Evolutionary conservation across 495 filamentous ascomycete genomes (phyloP).

Genomic region (Durotheca rogersii): DNA sequence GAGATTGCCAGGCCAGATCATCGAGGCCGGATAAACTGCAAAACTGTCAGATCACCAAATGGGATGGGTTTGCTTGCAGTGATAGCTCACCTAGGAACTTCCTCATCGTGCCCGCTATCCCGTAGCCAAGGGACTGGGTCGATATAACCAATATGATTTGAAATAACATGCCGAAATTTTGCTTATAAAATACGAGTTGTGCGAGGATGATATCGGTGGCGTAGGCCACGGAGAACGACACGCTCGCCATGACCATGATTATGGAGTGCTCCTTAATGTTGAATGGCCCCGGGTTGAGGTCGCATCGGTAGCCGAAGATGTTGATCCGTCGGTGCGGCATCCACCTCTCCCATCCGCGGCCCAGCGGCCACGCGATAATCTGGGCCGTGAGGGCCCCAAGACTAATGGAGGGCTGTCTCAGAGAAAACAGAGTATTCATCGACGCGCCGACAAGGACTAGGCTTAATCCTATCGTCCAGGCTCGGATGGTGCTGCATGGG

Average conservation of each 20-base stretch:
- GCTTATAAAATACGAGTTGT: conserved; percentile 63
- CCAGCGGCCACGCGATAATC: conserved; percentile 69
- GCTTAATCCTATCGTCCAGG: conserved; percentile 69
- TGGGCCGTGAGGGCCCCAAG: conserved; percentile 69
- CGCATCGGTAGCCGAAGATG: conserved; percentile 57
- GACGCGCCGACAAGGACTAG: conserved; percentile 65
- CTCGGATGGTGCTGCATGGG: conserved; percentile 68
- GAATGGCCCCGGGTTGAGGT: conserved; percentile 71
- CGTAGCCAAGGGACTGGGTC: conserved; percentile 73
- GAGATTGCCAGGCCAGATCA: conserved; percentile 74
- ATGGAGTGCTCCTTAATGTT: conserved; percentile 75
- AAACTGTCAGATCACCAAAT: conserved; percentile 3
- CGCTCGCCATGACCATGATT: conserved; percentile 72
- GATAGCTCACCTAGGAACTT: conserved; percentile 44
- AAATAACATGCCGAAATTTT: conserved; percentile 67
- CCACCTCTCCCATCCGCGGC: conserved; percentile 52
- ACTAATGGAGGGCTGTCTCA: conserved; percentile 65
- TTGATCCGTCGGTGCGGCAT: conserved; percentile 54
- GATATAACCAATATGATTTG: conserved; percentile 68
- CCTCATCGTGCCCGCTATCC: conserved; percentile 66
- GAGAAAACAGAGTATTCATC: conserved; percentile 70
- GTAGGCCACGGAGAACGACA: conserved; percentile 62
- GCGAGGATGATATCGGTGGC: conserved; percentile 70
- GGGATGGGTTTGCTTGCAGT: no score
- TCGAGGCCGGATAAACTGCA: conserved; percentile 62